Evolutionary conservation across 23 red algal species (phyloP).

Genomic region (Gracilaria vermiculophylla): DNA sequence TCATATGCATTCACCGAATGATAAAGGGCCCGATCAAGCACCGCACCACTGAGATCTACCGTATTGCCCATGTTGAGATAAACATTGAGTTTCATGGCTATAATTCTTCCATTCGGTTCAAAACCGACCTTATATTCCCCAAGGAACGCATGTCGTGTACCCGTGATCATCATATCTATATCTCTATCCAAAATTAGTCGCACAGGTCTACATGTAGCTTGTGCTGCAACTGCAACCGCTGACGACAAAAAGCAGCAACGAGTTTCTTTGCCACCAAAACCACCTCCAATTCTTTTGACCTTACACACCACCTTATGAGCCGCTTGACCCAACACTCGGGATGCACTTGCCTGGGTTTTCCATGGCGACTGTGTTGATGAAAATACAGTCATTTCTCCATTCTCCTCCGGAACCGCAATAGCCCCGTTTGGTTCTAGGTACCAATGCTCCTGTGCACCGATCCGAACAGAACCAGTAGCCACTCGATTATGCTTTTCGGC

Average conservation of each 20-base stretch:
- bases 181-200: conserved; percentile 73
- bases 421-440: conserved; percentile 84
- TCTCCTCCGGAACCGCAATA: conserved; percentile 68
- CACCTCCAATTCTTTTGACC: conserved; percentile 83
- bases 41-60: conserved; percentile 66
- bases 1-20: conserved; percentile 80
- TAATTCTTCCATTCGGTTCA: conserved; percentile 56
- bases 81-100: conserved; percentile 40
- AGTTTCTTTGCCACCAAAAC: conserved; percentile 92
- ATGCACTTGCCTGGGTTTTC: conserved; percentile 72
- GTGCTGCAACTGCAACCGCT: conserved; percentile 77
- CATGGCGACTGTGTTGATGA: conserved; percentile 68
- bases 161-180: conserved; percentile 74
- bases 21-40: conserved; percentile 81
- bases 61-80: conserved; percentile 81
- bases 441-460: conserved; percentile 92
- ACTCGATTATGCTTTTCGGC: neutral
- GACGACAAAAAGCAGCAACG: conserved; percentile 53
- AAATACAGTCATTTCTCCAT: conserved; percentile 63
- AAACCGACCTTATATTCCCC: conserved; percentile 67
- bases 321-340: conserved; percentile 65
- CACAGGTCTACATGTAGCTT: conserved; percentile 37
- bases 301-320: conserved; percentile 60
- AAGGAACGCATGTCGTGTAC: conserved; percentile 77
- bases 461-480: conserved; percentile 63